These are phyloP conservation scores for Coleophoma eucalyptorum DNA, from an alignment of 2,329 filamentous ascomycete genomes.

Conservation along the genomic window DNA sequence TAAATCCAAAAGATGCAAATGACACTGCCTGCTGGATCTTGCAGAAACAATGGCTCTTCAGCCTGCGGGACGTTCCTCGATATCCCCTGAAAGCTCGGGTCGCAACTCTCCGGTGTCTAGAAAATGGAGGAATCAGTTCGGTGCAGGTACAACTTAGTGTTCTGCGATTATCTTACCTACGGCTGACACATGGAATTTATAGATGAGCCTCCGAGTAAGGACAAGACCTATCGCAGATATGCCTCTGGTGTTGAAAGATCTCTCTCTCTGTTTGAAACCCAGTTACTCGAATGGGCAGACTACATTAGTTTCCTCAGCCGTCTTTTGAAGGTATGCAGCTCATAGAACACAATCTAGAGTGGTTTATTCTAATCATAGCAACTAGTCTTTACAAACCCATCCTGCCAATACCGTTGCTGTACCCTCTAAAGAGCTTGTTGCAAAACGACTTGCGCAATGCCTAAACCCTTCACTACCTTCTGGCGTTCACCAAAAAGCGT, in stretches of 20 bases:
- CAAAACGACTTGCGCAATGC: conserved; percentile 91
- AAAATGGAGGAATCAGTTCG: conserved; percentile 73
- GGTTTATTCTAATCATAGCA: conserved; percentile 1
- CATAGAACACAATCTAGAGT: conserved; percentile 21
- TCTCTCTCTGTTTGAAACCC: conserved; percentile 84
- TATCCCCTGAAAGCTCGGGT: conserved; percentile 80
- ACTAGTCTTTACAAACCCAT: conserved; percentile 81
- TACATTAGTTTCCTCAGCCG: conserved; percentile 96
- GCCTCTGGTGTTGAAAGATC: conserved; percentile 83
- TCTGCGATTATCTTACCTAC: not conserved
- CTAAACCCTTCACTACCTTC: conserved; percentile 90
- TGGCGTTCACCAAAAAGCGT: conserved; percentile 93
- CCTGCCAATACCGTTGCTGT: conserved; percentile 68
- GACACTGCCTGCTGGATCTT: conserved; percentile 16
- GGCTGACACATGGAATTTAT: not conserved
- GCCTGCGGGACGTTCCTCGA: conserved; percentile 51
- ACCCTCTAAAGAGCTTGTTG: conserved; percentile 77
- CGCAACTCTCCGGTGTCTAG: conserved; percentile 71
- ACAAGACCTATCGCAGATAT: conserved; percentile 81
- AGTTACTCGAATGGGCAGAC: conserved; percentile 97
- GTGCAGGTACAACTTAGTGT: conserved; percentile 58
- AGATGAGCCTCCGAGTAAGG: conserved; percentile 55
- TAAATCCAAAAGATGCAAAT: conserved; percentile 11
- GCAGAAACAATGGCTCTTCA: conserved; percentile 56
- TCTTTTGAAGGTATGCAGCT: conserved; percentile 69